Base-by-base conservation (phyloP, 2,329 filamentous ascomycete genomes). In the Fusarium pseudonygamai region DNA sequence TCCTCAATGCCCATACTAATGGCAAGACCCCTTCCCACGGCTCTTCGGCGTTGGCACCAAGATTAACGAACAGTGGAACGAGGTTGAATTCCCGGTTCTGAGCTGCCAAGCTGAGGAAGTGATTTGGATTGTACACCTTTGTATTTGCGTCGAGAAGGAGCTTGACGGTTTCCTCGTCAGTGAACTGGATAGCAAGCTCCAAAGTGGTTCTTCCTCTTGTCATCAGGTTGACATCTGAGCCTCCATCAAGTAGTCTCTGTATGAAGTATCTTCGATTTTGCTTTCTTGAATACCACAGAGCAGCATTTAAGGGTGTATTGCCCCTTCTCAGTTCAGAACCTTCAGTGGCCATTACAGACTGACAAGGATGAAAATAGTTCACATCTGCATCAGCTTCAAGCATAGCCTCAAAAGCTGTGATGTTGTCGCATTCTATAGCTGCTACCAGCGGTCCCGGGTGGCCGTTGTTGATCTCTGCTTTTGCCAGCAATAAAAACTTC, bases 121-220 rank as follows among this genome's bases (percentile, higher is more conserved):
- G 2, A 1, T 20, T 8, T 14, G 43, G 18, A 14, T 1, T 46
- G 12, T 28, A 10, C 1, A 1, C 0, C 8, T 10, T 1, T 22
- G 18, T 28, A 6, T 28, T 28, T 22, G 18, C 18, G 1, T 7
- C 18, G 13, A 28, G 24, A 14, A 46, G 11, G 0, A 10, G 2
- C 5, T 2, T 22, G 2, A 7, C 26, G 9, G 26, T 1, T 28
- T 28, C 16, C 1, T 46, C 24, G 7, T 46, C 24, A 0, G 1
- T 0, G 0, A 2, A 3, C 13, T 3, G 0, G 8, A 46, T 9
- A 28, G 24, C 18, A 8, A 14, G 1, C 13, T 46, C 18, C 18
- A 46, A 3, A 10, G 3, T 3, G 6, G 11, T 26, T 0, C 0
- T 4, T 0, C 0, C 0, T 6, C 5, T 0, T 3, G 5, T 1